phyloP scores from a whole-genome alignment of 495 filamentous ascomycete genomes.

The Chaetomium tenue region DNA sequence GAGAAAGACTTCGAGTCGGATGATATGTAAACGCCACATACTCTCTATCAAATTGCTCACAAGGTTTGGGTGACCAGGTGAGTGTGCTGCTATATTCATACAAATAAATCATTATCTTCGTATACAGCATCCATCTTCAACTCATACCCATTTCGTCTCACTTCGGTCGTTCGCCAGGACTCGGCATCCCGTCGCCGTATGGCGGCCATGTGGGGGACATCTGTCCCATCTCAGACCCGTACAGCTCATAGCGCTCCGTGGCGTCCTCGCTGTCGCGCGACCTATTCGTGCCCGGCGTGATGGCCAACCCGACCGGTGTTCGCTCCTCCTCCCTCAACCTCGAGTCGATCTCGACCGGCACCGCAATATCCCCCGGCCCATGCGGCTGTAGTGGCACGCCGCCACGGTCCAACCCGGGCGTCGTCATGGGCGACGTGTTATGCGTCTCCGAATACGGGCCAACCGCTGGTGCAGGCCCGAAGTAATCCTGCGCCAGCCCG shows the following conservation, averaged over 20 bases:
- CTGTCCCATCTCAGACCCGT: slow-evolving; percentile 27
- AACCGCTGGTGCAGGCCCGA: slow-evolving; percentile 23
- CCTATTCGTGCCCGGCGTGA: neutral
- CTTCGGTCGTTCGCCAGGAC: slow-evolving; percentile 5
- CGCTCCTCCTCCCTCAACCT: slow-evolving; percentile 9
- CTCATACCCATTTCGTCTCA: neutral
- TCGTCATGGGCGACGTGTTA: slow-evolving; percentile 21
- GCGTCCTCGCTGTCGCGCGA: neutral
- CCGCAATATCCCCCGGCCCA: slow-evolving; percentile 35
- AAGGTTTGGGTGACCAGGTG: no score
- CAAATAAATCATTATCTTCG: neutral
- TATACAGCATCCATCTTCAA: neutral
- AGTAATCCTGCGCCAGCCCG: slow-evolving; percentile 36
- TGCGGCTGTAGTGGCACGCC: slow-evolving; percentile 33
- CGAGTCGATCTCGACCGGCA: slow-evolving; percentile 40
- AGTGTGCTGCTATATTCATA: neutral
- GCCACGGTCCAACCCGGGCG: slow-evolving; percentile 22
- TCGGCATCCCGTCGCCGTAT: slow-evolving; percentile 1
- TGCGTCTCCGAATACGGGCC: slow-evolving; percentile 40
- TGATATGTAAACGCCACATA: no score
- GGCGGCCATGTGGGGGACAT: slow-evolving; percentile 12
- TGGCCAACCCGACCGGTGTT: neutral
- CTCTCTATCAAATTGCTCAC: no score
- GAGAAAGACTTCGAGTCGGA: no score
- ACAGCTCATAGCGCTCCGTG: slow-evolving; percentile 30